These are phyloP conservation scores for Nevesoporus exiguus DNA, from an alignment of 768 basidiomycete genomes.

Conservation along the genomic window DNA sequence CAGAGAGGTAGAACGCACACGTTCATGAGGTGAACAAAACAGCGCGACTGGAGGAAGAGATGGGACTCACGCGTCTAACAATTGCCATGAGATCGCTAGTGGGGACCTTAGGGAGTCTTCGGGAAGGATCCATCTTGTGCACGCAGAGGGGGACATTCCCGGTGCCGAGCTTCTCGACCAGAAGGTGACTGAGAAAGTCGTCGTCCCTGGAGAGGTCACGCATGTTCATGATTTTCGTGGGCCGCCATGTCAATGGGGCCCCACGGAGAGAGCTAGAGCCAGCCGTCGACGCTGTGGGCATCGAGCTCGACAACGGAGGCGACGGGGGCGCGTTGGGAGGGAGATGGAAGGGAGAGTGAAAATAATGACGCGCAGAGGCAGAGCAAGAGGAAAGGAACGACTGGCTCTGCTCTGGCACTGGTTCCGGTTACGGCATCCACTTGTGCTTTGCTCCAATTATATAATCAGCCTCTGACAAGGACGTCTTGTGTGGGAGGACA, in stretches of 20 bases:
- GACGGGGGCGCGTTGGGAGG: constrained; percentile 21
- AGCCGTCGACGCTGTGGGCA: constrained; percentile 30
- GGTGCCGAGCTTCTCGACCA: constrained; percentile 86
- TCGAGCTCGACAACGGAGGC: constrained; percentile 28
- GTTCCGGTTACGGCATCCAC: constrained; percentile 31
- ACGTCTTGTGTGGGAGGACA: not conserved
- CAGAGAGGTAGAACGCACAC: constrained; percentile 20
- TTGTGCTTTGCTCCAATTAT: constrained; percentile 16
- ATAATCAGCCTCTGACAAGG: constrained; percentile 16
- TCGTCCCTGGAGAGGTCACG: constrained; percentile 87
- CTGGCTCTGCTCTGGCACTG: constrained; percentile 18
- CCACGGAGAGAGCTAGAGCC: constrained; percentile 22
- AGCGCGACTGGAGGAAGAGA: constrained; percentile 26
- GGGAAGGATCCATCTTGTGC: constrained; percentile 84
- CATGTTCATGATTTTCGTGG: constrained; percentile 89
- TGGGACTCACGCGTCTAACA: constrained; percentile 68
- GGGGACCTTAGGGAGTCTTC: constrained; percentile 74
- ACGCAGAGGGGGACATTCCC: constrained; percentile 76
- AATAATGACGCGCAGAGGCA: constrained; percentile 34
- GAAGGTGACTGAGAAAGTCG: constrained; percentile 85
- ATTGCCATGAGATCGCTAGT: constrained; percentile 63
- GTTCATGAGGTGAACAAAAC: constrained; percentile 23
- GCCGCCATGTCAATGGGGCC: constrained; percentile 57
- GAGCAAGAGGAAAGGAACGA: constrained; percentile 25
- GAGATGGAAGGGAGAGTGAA: constrained; percentile 12